Conservation (phyloP, 2,329 filamentous ascomycete species). For the Thelonectria rubi region DNA sequence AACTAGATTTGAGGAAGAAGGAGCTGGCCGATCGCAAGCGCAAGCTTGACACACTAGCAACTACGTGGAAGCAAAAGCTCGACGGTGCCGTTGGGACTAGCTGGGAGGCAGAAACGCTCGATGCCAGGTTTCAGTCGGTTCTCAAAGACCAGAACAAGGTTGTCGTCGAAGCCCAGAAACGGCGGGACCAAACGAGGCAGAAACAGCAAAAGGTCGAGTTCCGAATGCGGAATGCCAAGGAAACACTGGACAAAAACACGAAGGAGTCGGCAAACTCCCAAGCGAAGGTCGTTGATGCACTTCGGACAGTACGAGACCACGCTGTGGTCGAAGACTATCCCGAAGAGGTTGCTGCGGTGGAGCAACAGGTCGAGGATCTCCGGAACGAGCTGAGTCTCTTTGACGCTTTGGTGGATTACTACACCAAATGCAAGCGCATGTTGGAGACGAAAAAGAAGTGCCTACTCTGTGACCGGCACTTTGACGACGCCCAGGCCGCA, state of each 20-base stretch:
- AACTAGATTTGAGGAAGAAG: constrained; percentile 83
- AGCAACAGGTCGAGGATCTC: constrained; percentile 66
- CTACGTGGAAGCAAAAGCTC: constrained; percentile 78
- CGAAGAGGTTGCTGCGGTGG: constrained; percentile 59
- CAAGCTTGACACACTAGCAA: constrained; percentile 79
- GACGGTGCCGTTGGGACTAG: constrained; percentile 67
- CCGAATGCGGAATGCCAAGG: constrained; percentile 71
- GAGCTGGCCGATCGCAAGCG: constrained; percentile 78
- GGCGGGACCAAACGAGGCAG: constrained; percentile 74
- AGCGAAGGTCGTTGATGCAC: constrained; percentile 60
- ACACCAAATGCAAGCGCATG: constrained; percentile 70
- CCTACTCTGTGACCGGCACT: constrained; percentile 76
- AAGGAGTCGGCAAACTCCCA: constrained; percentile 70
- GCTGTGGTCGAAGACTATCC: constrained; percentile 63
- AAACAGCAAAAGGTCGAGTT: constrained; percentile 82
- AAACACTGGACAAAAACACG: constrained; percentile 70
- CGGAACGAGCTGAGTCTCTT: constrained; percentile 75
- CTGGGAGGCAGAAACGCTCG: constrained; percentile 77
- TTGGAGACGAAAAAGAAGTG: constrained; percentile 77
- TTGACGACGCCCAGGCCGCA: constrained; percentile 67
- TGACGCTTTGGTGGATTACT: constrained; percentile 76
- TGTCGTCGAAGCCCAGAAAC: constrained; percentile 71
- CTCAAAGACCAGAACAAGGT: constrained; percentile 65
- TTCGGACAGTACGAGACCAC: constrained; percentile 55
- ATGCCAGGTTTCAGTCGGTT: constrained; percentile 72